Evolutionary conservation across 371 early-diverging fungal species (phyloP).

Genomic region (Cokeromyces recurvatus): DNA sequence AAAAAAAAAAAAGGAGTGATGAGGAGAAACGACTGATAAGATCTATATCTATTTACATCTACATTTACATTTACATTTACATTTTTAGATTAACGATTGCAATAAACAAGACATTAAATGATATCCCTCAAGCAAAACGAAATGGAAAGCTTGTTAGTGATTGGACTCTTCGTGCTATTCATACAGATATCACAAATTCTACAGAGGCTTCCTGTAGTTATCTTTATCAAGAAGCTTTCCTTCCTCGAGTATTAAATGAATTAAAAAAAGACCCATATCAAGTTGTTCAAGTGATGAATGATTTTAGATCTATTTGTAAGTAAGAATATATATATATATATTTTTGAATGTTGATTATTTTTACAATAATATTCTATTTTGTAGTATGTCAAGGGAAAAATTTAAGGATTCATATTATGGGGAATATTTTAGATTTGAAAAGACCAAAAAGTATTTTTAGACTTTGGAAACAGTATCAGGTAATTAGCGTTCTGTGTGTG

Average conservation of each 20-base stretch:
- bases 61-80: too few relatives aligned
- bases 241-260: slow-evolving; percentile 35
- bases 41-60: too few relatives aligned
- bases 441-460: slow-evolving; percentile 39
- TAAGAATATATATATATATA: background rate
- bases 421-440: slow-evolving; percentile 41
- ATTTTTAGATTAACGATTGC: slow-evolving; percentile 46
- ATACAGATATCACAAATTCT: slow-evolving; percentile 37
- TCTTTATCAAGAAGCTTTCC: slow-evolving; percentile 40
- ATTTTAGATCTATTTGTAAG: slow-evolving; percentile 46
- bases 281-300: slow-evolving; percentile 34
- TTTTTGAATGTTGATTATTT: too few relatives aligned
- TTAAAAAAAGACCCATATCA: slow-evolving; percentile 30
- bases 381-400: slow-evolving; percentile 44
- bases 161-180: slow-evolving; percentile 30
- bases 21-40: too few relatives aligned
- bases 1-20: too few relatives aligned
- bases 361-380: too few relatives aligned
- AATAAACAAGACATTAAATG: slow-evolving; percentile 44
- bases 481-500: too few relatives aligned
- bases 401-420: slow-evolving; percentile 48
- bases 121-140: slow-evolving; percentile 49
- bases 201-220: slow-evolving; percentile 37
- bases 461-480: slow-evolving; percentile 10
- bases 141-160: slow-evolving; percentile 43